Percentiles rank a stretch among this genome's conserved stretches.
These are phyloP conservation scores for Candida nemodendra DNA, from an alignment of 805 yeast genomes.

Conservation along the genomic window DNA sequence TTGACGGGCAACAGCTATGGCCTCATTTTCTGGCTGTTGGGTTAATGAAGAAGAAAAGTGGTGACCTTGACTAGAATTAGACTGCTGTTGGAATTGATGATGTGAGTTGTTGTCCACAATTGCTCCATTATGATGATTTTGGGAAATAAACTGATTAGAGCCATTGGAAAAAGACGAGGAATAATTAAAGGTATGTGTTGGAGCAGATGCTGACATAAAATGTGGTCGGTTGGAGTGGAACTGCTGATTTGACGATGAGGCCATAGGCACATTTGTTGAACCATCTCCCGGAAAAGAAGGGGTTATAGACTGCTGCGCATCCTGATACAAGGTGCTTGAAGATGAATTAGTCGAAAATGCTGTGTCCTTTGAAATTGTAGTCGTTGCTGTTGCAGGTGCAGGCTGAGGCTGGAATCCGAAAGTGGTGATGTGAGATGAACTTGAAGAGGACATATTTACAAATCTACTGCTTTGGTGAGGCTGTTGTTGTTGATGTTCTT, in stretches of 20 bases:
- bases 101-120: conserved; percentile 7
- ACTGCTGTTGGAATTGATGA: conserved; percentile 8
- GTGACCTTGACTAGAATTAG: neutral
- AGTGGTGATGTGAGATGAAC: conserved; percentile 11
- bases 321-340: conserved; percentile 33
- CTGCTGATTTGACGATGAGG: conserved; percentile 16
- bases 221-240: conserved; percentile 15
- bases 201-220: conserved; percentile 31
- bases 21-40: neutral
- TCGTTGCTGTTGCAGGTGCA: conserved; percentile 51
- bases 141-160: conserved; percentile 7
- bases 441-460: conserved; percentile 14
- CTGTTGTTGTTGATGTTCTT: conserved; percentile 5
- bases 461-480: conserved; percentile 16
- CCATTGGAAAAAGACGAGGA: conserved; percentile 16
- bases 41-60: conserved; percentile 6
- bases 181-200: conserved; percentile 22
- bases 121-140: conserved; percentile 8
- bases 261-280: conserved; percentile 2
- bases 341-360: conserved; percentile 40
- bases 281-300: conserved; percentile 17
- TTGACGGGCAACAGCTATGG: neutral
- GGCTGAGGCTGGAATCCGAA: conserved; percentile 36
- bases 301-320: conserved; percentile 29
- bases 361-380: conserved; percentile 49